Evolutionary conservation across 139 green algal genomes (phyloP), one percentile per base, ranked within the genome.

Genomic region (Chlamydomonas sphaeroides): DNA sequence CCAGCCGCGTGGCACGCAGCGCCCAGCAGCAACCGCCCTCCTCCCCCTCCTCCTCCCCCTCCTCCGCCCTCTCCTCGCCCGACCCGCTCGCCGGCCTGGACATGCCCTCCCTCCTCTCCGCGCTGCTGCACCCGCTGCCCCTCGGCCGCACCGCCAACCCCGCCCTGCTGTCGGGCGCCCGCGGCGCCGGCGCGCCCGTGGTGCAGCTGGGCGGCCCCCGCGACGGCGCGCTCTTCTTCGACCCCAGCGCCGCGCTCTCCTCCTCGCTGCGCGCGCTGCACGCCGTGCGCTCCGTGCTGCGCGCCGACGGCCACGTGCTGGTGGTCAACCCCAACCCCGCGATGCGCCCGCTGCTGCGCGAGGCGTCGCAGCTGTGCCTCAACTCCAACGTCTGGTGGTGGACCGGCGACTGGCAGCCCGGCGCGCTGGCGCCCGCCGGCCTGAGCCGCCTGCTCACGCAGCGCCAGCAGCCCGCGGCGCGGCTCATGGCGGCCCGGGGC

Each of bases 311-410:
- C 26, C 85, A 93, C 75, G 70, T 93, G 15, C 78, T 85, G n/a
- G 65, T 93, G n/a, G 62, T 93, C 33, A 89, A 87, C 74, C 79
- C 68, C 75, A 90, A 89, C 76, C 80, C 68, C 6, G 8, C 67
- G 33, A 78, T 93, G 41, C 48, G 56, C 30, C 87, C 89, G 1
- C 68, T 93, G 56, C 32, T 93, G 36, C 73, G 78, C 25, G 78
- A 87, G 23, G 89, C 89, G 0, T 79, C 87, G 0, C 56, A 66
- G 23, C 79, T 79, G 74, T 90, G 89, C 72, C 35, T 87, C 20
- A 91, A 90, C 84, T 41, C 82, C 76, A 91, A 93, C 77, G 65
- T 93, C 61, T 93, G 85, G 84, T 93, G 88, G 65, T 70, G 61
- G 39, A 33, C n/a, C 7, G 11, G 49, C 2, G 42, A 78, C 21